Conservation (phyloP, 2,329 filamentous ascomycete genomes). For the Fusarium ramigenum region DNA sequence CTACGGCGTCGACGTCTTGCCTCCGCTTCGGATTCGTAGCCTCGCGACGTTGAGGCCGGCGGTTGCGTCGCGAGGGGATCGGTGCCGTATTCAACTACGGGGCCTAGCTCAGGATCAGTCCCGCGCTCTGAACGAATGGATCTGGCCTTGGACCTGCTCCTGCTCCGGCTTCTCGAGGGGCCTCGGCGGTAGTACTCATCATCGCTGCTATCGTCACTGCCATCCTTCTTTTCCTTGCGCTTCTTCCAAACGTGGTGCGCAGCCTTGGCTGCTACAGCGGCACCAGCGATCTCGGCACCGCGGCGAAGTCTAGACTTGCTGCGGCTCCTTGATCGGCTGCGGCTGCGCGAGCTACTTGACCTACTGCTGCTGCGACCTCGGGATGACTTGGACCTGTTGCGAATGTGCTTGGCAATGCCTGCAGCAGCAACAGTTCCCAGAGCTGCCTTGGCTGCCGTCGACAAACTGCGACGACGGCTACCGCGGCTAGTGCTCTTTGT, state of each 20-base stretch:
- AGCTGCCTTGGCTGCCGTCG: constrained; percentile 64
- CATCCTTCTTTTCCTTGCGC: constrained; percentile 68
- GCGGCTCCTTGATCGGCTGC: constrained; percentile 42
- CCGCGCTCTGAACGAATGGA: constrained; percentile 60
- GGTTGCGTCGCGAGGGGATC: constrained; percentile 61
- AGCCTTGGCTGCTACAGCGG: constrained; percentile 67
- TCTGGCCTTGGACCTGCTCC: constrained; percentile 63
- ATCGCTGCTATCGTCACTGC: constrained; percentile 47
- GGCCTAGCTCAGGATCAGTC: constrained; percentile 73
- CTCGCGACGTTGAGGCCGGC: constrained; percentile 48
- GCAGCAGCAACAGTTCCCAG: constrained; percentile 66
- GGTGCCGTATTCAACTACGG: constrained; percentile 71
- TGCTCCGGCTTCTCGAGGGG: constrained; percentile 50
- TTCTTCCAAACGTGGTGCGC: constrained; percentile 70
- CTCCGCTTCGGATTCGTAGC: constrained; percentile 61
- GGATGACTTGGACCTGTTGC: constrained; percentile 60
- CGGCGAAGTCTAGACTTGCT: constrained; percentile 60
- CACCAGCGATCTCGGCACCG: constrained; percentile 69
- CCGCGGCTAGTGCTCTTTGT: constrained; percentile 48
- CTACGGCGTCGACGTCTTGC: constrained; percentile 53
- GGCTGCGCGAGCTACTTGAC: constrained; percentile 37
- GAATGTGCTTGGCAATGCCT: constrained; percentile 66
- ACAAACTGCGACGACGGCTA: constrained; percentile 58
- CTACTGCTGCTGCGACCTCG: constrained; percentile 38
- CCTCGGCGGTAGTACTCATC: constrained; percentile 50